A percentile compares a stretch with the other conserved stretches of the same genome.
Evolutionary conservation across 2,329 filamentous ascomycete species (phyloP).

Genomic region (Neonectria neomacrospora): DNA sequence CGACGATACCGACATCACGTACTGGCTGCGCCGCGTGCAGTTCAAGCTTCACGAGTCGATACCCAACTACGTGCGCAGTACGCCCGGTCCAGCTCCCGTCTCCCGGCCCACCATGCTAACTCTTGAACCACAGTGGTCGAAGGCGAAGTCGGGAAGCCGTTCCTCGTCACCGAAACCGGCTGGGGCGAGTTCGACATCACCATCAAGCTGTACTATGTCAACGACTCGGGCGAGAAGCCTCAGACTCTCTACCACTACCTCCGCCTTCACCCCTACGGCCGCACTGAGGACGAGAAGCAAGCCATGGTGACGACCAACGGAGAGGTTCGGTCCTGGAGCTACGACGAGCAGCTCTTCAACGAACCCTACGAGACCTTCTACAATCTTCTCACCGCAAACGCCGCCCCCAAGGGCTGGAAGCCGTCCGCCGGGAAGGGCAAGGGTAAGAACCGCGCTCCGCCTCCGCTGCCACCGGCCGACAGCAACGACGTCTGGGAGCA

Average conservation of each 20-base stretch:
- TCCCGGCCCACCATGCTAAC: conserved; percentile 30
- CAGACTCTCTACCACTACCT: conserved; percentile 95
- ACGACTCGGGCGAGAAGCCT: conserved; percentile 89
- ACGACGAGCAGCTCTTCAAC: conserved; percentile 97
- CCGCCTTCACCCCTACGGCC: conserved; percentile 89
- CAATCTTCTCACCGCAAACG: conserved; percentile 82
- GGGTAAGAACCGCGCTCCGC: conserved; percentile 55
- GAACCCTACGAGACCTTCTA: conserved; percentile 95
- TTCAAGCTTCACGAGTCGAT: conserved; percentile 99
- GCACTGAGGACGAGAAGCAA: conserved; percentile 78
- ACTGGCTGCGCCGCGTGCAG: conserved; percentile 96
- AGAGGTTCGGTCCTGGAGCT: conserved; percentile 80
- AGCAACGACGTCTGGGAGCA: conserved; percentile 69
- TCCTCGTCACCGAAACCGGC: conserved; percentile 89
- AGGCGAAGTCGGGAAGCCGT: conserved; percentile 73
- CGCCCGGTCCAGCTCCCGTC: conserved; percentile 40
- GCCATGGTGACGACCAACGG: conserved; percentile 67
- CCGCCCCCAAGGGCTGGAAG: conserved; percentile 62
- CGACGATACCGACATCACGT: conserved; percentile 89
- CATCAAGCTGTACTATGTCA: conserved; percentile 92
- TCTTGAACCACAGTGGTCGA: conserved; percentile 68
- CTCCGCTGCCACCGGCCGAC: conserved; percentile 50
- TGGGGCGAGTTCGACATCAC: conserved; percentile 99
- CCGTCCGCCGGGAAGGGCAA: conserved; percentile 65
- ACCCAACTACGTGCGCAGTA: conserved; percentile 85